Evolutionary conservation across 2,329 filamentous ascomycete species (phyloP).

Genomic region (Clonostachys chloroleuca): DNA sequence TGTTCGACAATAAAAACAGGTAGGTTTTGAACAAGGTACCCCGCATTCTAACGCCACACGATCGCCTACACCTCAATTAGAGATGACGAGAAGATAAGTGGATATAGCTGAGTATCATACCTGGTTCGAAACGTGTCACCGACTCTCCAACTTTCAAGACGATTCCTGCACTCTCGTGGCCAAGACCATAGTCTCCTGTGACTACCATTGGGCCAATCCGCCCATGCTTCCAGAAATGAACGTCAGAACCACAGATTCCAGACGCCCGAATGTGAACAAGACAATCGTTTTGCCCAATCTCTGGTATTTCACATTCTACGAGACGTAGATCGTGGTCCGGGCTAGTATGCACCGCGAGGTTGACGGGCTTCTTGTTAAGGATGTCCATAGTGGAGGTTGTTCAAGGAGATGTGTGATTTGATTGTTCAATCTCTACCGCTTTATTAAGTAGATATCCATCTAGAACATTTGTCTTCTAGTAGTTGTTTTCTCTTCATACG

Average conservation of each 20-base stretch:
- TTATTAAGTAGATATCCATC: too few species aligned
- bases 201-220: slow-evolving; percentile 59
- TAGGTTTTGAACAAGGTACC: slow-evolving; percentile 46
- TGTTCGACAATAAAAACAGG: slow-evolving; percentile 49
- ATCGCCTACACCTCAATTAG: slow-evolving; percentile 33
- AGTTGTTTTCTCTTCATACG: too few species aligned
- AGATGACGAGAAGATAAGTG: slow-evolving; percentile 1
- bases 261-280: slow-evolving; percentile 58
- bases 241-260: slow-evolving; percentile 64
- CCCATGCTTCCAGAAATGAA: slow-evolving; percentile 65
- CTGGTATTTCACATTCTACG: neutral
- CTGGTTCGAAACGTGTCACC: slow-evolving; percentile 44
- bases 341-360: neutral
- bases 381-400: neutral
- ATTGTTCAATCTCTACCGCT: too few species aligned
- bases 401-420: too few species aligned
- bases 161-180: slow-evolving; percentile 60
- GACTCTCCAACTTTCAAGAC: slow-evolving; percentile 52
- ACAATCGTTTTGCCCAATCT: slow-evolving; percentile 40
- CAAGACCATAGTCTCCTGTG: slow-evolving; percentile 59
- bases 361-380: neutral
- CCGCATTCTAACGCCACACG: slow-evolving; percentile 61
- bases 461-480: too few species aligned
- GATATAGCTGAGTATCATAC: slow-evolving; percentile 11
- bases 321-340: neutral